Base-by-base conservation (phyloP, 2,329 filamentous ascomycete genomes). In the Exophiala spinifera region DNA sequence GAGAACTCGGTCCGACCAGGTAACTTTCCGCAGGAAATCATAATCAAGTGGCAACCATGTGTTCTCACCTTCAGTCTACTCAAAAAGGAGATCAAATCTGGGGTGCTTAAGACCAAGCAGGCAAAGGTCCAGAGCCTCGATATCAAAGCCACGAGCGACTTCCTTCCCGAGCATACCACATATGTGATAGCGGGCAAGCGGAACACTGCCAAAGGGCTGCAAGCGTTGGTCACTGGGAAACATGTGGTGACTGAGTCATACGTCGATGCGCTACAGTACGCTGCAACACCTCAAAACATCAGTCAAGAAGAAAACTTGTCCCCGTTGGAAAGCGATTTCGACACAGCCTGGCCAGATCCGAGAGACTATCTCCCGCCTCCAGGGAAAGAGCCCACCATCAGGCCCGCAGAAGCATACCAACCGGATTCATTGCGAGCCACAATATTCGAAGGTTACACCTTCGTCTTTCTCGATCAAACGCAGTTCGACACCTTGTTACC, bases 181-280 rank as follows among this genome's bases (percentile, higher is more conserved):
- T 91, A 97, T 70, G 87, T 95, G 10, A 84, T 97, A 31, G 85
- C 89, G 6, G 88, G 85, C 69, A 96, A 95, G 72, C 82, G 94
- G 45, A 99, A 97, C 69, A 92, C 90, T 0, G 82, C 91, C 0
- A 91, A 90, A 61, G 89, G 89, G 0, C 77, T 99, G 2, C 90
- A 95, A 66, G 92, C 89, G 1, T 76, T 99, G 8, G 85, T 96
- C 34, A 88, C 91, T 64, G 90, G 83, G 13, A 87, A 81, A 69
- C 83, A 85, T 62, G 85, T 97, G 39, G 90, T 97, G 10, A 83
- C 83, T 3, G 78, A 81, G 33, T 75, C 80, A 0, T 97, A 88
- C 62, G 76, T 96, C 13, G 83, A 91, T 59, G 86, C 87, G 0
- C 73, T 97, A 1, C 76, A 84, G 1, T 75, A 80, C 39, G 85